These are phyloP conservation scores for Tulasnella sp. DNA, from an alignment of 768 basidiomycete genomes.

Conservation along the genomic window DNA sequence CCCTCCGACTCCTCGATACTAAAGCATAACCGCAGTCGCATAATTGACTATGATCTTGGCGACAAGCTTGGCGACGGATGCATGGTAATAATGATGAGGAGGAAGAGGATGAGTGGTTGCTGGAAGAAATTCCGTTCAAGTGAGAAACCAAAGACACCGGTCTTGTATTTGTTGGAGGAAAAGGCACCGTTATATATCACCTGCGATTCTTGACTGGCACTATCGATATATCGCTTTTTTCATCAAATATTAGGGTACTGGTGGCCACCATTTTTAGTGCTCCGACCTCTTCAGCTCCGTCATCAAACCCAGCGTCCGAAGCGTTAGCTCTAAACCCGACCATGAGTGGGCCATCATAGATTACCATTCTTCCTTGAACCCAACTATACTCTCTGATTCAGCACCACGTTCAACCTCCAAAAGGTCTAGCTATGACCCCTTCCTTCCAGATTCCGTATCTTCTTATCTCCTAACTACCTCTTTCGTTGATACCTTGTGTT, in stretches of 20 bases:
- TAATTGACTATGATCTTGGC: not conserved
- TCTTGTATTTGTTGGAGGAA: constrained; percentile 63
- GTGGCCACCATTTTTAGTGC: constrained; percentile 16
- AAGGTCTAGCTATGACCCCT: too few species aligned
- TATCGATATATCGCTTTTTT: not conserved
- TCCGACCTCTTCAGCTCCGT: not conserved
- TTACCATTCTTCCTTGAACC: too few species aligned
- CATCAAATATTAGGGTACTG: constrained; percentile 17
- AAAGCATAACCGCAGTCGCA: not conserved
- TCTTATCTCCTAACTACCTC: too few species aligned
- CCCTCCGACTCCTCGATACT: not conserved
- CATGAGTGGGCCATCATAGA: too few species aligned
- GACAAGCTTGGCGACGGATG: constrained; percentile 1
- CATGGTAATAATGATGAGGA: not conserved
- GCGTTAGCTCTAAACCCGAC: too few species aligned
- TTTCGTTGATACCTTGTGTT: too few species aligned
- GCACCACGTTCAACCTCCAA: too few species aligned
- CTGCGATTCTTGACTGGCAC: not conserved
- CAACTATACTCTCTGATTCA: too few species aligned
- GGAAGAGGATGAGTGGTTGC: constrained; percentile 16
- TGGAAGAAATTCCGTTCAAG: constrained; percentile 68
- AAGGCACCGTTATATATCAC: constrained; percentile 54
- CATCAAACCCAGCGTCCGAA: not conserved
- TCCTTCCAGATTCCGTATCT: too few species aligned
- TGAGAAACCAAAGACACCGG: constrained; percentile 70